Evolutionary conservation across 2,329 filamentous ascomycete species (phyloP).

Genomic region (Albophoma yamanashiensis): DNA sequence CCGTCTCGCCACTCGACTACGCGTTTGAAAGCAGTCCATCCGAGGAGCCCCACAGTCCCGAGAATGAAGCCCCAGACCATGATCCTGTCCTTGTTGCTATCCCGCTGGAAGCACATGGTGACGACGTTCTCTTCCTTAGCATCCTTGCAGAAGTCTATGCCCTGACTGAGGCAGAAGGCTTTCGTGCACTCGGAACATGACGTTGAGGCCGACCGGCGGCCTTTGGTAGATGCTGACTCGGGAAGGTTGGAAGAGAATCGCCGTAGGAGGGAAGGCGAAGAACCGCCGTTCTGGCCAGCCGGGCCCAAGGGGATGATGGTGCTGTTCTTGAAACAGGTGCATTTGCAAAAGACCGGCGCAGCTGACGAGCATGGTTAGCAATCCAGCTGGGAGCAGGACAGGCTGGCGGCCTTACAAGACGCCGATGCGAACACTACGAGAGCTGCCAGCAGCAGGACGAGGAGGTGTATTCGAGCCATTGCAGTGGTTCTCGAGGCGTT

Average conservation of each 20-base stretch:
- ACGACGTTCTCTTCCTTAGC: slow-evolving; percentile 51
- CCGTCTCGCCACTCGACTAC: slow-evolving; percentile 29
- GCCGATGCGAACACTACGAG: slow-evolving; percentile 26
- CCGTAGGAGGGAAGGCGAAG: slow-evolving; percentile 11
- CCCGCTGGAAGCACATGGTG: slow-evolving; percentile 55
- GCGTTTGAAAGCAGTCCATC: slow-evolving; percentile 46
- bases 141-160: slow-evolving; percentile 52
- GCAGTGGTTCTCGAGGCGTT: slow-evolving; percentile 2
- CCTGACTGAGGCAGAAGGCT: slow-evolving; percentile 49
- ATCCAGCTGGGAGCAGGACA: not conserved
- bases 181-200: slow-evolving; percentile 54
- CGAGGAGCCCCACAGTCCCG: slow-evolving; percentile 46
- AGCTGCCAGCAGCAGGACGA: slow-evolving; percentile 25
- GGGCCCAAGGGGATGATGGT: slow-evolving; percentile 54
- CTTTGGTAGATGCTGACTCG: not conserved
- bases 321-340: slow-evolving; percentile 59
- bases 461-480: slow-evolving; percentile 29
- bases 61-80: slow-evolving; percentile 56
- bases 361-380: slow-evolving; percentile 23
- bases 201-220: slow-evolving; percentile 27
- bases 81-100: slow-evolving; percentile 55
- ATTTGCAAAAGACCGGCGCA: slow-evolving; percentile 57
- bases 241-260: slow-evolving; percentile 10
- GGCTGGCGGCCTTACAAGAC: slow-evolving; percentile 24
- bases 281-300: slow-evolving; percentile 17